These are phyloP conservation scores for Phaeosphaeria sp. DNA, from an alignment of 2,329 filamentous ascomycete genomes.

Conservation along the genomic window DNA sequence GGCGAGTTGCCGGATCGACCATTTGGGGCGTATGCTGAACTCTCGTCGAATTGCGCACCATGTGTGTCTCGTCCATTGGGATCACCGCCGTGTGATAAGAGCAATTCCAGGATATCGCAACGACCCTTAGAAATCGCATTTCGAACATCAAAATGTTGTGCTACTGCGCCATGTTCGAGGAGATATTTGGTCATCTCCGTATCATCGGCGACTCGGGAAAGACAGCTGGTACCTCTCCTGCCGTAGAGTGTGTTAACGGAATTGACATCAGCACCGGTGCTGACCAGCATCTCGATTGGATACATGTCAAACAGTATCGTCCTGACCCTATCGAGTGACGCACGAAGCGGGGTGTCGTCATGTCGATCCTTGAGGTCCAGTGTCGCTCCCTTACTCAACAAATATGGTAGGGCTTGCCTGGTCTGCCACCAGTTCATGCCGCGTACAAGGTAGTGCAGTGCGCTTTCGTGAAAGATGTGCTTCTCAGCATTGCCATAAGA, in stretches of 20 bases:
- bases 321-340: slow-evolving; percentile 25
- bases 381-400: slow-evolving; percentile 17
- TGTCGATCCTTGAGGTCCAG: slow-evolving; percentile 16
- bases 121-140: not conserved
- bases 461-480: not conserved
- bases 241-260: not conserved
- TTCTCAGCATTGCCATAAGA: not conserved
- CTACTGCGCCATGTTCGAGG: not conserved
- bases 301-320: slow-evolving; percentile 9
- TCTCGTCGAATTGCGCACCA: not conserved
- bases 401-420: slow-evolving; percentile 18
- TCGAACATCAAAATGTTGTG: not conserved
- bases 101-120: slow-evolving; percentile 4
- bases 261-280: not conserved
- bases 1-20: too few species aligned
- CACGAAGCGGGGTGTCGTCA: slow-evolving; percentile 24
- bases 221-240: not conserved
- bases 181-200: not conserved
- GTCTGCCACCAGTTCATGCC: slow-evolving; percentile 23
- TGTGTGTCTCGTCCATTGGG: not conserved
- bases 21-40: too few species aligned
- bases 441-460: slow-evolving; percentile 7
- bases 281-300: slow-evolving; percentile 9
- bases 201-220: not conserved
- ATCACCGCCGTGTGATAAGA: slow-evolving; percentile 6